phyloP scores from a whole-genome alignment of 1,284 basidiomycete species.

The Cutaneotrichosporon dermatis region DNA sequence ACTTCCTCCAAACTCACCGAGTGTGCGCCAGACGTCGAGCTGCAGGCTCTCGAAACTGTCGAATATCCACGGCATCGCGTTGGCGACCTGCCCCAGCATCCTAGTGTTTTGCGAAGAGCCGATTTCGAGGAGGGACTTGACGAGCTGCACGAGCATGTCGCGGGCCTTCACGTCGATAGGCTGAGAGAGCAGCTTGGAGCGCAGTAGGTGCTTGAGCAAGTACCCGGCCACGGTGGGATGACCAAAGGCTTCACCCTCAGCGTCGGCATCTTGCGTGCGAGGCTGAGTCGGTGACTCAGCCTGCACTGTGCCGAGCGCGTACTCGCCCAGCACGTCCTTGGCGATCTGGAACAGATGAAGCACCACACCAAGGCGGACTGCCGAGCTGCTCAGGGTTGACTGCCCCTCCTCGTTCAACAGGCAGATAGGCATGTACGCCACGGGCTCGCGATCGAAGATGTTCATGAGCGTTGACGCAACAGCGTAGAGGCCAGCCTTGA shows the following conservation, averaged over 20 bases:
- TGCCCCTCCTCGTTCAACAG: conserved; percentile 21
- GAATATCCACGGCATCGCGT: conserved; percentile 37
- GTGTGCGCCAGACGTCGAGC: conserved; percentile 37
- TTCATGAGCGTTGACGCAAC: conserved; percentile 25
- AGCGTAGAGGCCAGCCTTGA: conserved; percentile 20
- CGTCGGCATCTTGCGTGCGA: neutral
- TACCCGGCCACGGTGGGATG: conserved; percentile 22
- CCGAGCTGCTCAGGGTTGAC: conserved; percentile 13
- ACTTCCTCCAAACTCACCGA: conserved; percentile 4
- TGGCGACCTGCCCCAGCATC: conserved; percentile 40
- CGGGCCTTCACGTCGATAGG: conserved; percentile 12
- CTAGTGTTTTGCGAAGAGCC: conserved; percentile 25
- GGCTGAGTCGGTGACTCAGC: conserved; percentile 6
- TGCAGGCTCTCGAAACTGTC: conserved; percentile 31
- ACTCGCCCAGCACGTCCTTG: conserved; percentile 23
- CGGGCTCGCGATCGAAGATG: conserved; percentile 34
- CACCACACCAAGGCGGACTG: conserved; percentile 23
- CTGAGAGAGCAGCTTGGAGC: conserved; percentile 18
- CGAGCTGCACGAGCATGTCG: conserved; percentile 18
- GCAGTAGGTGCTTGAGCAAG: conserved; percentile 31
- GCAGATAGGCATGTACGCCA: conserved; percentile 30
- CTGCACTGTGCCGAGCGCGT: conserved; percentile 12
- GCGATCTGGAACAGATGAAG: conserved; percentile 25
- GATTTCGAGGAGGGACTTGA: conserved; percentile 20
- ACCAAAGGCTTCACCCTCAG: conserved; percentile 17